These are phyloP conservation scores for Cyanidiococcus yangmingshanensis DNA, from an alignment of 23 red algal species.

Conservation along the genomic window DNA sequence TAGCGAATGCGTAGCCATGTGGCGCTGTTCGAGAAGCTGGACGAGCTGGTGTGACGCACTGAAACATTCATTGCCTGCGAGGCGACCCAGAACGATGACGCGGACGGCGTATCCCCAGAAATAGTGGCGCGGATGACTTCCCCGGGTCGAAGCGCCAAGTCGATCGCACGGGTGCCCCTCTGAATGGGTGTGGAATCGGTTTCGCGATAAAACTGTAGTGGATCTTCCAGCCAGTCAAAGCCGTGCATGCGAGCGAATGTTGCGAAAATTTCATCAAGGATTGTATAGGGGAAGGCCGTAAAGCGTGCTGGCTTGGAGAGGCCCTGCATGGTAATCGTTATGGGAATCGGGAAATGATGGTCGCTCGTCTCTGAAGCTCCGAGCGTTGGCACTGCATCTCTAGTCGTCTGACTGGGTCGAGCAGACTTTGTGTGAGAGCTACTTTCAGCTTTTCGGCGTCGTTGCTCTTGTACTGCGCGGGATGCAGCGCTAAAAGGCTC, in stretches of 20 bases:
- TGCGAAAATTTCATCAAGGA: neutral
- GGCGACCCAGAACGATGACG: neutral
- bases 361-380: too few species aligned
- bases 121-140: neutral
- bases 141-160: neutral
- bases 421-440: too few species aligned
- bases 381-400: too few species aligned
- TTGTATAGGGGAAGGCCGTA: neutral
- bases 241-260: neutral
- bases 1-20: conserved; percentile 10
- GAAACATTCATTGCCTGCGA: neutral
- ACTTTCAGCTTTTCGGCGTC: too few species aligned
- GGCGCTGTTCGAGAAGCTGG: neutral
- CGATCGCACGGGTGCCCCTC: neutral
- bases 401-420: too few species aligned
- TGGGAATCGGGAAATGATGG: conserved; percentile 1
- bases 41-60: neutral
- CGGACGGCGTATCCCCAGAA: neutral
- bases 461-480: too few species aligned
- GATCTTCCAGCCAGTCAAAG: neutral
- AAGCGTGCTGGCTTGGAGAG: neutral
- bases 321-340: conserved; percentile 3
- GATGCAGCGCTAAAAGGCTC: too few species aligned
- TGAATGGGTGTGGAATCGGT: neutral
- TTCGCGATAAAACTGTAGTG: conserved; percentile 2